A percentile compares a stretch with the other conserved stretches of the same genome.
Conservation (phyloP, 2,329 filamentous ascomycete genomes). For the Monosporascus sp. region DNA sequence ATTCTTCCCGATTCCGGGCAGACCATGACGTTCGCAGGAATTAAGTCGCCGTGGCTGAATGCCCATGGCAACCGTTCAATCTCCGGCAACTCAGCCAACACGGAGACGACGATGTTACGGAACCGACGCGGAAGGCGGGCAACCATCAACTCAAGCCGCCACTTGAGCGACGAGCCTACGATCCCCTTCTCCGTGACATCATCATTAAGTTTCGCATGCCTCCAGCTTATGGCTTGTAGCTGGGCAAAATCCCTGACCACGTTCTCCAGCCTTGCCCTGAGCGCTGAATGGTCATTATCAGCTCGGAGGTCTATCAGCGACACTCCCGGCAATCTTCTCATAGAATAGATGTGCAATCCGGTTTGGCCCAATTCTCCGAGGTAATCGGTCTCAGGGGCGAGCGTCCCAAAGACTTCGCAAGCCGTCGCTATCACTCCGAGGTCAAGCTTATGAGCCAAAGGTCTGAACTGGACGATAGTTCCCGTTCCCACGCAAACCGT, state of each 20-base stretch:
- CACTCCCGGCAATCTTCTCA: conserved; percentile 37
- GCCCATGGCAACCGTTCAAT: conserved; percentile 46
- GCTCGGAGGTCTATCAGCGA: conserved; percentile 30
- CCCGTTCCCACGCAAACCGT: conserved; percentile 36
- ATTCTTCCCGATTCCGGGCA: conserved; percentile 37
- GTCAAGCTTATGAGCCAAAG: conserved; percentile 36
- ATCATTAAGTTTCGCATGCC: conserved; percentile 11
- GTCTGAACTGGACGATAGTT: conserved; percentile 45
- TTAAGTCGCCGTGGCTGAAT: conserved; percentile 56
- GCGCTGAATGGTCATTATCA: conserved; percentile 2
- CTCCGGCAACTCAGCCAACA: conserved; percentile 23
- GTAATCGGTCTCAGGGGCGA: conserved; percentile 37
- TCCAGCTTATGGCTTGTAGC: conserved; percentile 35
- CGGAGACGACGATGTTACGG: conserved; percentile 16
- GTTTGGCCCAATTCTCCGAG: conserved; percentile 29
- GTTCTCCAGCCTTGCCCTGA: conserved; percentile 15
- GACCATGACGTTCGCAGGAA: conserved; percentile 53
- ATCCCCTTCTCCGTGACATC: conserved; percentile 19
- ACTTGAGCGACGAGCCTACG: conserved; percentile 36
- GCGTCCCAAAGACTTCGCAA: conserved; percentile 31
- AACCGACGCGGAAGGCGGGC: conserved; percentile 31
- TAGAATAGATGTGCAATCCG: conserved; percentile 34
- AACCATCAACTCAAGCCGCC: conserved; percentile 33
- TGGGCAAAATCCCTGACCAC: conserved; percentile 37
- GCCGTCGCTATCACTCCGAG: conserved; percentile 31